Conservation (phyloP, 1,284 basidiomycete genomes). For the Moesziomyces sp. region DNA sequence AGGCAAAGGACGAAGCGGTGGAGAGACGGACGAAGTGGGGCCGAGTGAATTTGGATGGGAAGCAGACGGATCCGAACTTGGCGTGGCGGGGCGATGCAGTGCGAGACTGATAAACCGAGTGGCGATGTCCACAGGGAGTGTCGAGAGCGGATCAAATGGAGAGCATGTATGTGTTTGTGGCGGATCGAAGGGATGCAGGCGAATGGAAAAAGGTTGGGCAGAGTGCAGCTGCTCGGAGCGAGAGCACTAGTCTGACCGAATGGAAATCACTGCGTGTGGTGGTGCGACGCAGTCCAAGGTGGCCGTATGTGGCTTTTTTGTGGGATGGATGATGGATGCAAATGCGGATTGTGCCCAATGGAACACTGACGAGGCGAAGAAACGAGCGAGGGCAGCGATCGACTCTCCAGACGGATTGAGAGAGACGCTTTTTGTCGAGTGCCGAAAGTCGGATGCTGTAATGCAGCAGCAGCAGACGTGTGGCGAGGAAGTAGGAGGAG, state of each 20-base stretch:
- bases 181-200: conserved; percentile 1
- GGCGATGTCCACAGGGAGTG: conserved; percentile 11
- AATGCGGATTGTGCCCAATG: neutral
- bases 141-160: conserved; percentile 16
- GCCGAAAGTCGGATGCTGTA: conserved; percentile 4
- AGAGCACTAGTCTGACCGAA: neutral
- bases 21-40: neutral
- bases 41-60: neutral
- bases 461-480: conserved; percentile 4
- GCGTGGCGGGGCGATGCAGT: conserved; percentile 1
- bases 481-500: conserved; percentile 7
- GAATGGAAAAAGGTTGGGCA: neutral
- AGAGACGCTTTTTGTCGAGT: conserved; percentile 7
- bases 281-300: neutral
- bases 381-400: conserved; percentile 29
- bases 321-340: neutral
- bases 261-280: conserved; percentile 7
- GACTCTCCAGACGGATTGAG: conserved; percentile 2
- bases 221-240: too few species aligned
- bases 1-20: neutral
- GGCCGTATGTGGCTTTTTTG: neutral
- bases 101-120: conserved; percentile 9
- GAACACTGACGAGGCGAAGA: conserved; percentile 2
- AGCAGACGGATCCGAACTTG: neutral
- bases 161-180: conserved; percentile 29